Evolutionary conservation across 768 basidiomycete species (phyloP).

Genomic region (Suillus discolor): DNA sequence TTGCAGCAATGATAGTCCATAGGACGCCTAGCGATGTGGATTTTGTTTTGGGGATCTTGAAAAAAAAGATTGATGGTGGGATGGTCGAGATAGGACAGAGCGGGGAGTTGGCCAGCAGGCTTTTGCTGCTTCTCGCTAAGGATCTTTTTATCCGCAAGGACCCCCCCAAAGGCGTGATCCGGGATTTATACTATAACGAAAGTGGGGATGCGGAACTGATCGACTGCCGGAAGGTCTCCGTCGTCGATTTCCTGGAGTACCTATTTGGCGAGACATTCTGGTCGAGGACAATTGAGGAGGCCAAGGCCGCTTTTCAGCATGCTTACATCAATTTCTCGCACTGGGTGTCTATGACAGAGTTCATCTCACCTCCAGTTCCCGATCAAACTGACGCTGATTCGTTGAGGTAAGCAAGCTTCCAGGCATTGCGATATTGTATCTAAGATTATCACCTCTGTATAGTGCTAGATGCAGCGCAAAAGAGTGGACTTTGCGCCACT

Average conservation of each 20-base stretch:
- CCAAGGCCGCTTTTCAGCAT: slow-evolving; percentile 10
- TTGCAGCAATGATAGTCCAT: not conserved
- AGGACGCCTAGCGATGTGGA: not conserved
- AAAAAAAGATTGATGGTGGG: slow-evolving; percentile 6
- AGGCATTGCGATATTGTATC: not conserved
- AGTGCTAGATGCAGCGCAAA: not conserved
- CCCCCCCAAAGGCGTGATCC: not conserved
- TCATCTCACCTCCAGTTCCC: slow-evolving; percentile 1
- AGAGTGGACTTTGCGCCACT: slow-evolving; percentile 16
- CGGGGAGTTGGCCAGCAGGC: slow-evolving; percentile 16
- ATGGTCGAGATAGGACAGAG: slow-evolving; percentile 10
- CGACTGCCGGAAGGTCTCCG: slow-evolving; percentile 17
- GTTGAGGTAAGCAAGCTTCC: not conserved
- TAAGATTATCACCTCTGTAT: not conserved
- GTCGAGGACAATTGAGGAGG: slow-evolving; percentile 2
- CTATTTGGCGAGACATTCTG: slow-evolving; percentile 13
- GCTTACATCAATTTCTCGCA: slow-evolving; percentile 18
- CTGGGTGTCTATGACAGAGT: slow-evolving; percentile 16
- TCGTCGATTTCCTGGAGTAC: slow-evolving; percentile 18
- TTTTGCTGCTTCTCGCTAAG: slow-evolving; percentile 14
- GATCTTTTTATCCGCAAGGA: slow-evolving; percentile 10
- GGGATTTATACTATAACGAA: not conserved
- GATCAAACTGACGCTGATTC: not conserved
- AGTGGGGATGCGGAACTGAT: slow-evolving; percentile 6
- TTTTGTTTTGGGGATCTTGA: not conserved